These are phyloP conservation scores for Nicotiana tomentosiformis DNA, from an alignment of 257 asterid species.

Conservation along the genomic window DNA sequence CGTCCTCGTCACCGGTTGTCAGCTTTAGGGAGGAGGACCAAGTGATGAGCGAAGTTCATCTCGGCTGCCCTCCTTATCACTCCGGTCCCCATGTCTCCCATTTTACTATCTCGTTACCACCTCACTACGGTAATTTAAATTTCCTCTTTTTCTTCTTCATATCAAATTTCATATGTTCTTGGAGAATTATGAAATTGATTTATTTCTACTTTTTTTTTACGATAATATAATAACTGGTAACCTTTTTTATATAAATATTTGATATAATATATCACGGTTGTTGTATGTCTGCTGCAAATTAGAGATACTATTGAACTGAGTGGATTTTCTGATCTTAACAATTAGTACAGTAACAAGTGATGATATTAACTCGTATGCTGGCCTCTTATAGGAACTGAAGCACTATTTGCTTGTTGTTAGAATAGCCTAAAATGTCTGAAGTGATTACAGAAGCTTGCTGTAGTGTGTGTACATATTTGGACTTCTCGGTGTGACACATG, in stretches of 20 bases:
- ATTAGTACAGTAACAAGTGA: not conserved
- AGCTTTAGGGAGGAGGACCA: conserved; percentile 38
- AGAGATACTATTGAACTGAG: not conserved
- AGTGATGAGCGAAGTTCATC: conserved; percentile 95
- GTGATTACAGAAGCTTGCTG: not conserved
- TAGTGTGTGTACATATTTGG: not conserved
- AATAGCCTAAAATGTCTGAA: not conserved
- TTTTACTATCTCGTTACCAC: conserved; percentile 57
- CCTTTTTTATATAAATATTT: not conserved
- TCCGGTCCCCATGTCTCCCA: conserved; percentile 58
- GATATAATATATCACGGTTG: not conserved
- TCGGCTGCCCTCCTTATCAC: conserved; percentile 80
- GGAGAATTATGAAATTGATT: not conserved
- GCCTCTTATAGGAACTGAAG: not conserved
- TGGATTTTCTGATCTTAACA: not conserved
- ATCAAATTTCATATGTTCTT: not conserved
- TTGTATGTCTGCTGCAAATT: not conserved
- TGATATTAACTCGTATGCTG: not conserved
- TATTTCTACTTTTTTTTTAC: not conserved
- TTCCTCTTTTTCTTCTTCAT: not conserved
- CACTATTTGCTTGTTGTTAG: not conserved
- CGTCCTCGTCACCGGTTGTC: not conserved
- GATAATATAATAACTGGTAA: not conserved
- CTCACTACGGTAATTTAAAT: conserved; percentile 25
- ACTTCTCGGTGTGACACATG: not conserved